A percentile compares a stretch with the other conserved stretches of the same genome.
phyloP scores from a whole-genome alignment of 2,329 filamentous ascomycete species.

The Aureobasidium melanogenum region DNA sequence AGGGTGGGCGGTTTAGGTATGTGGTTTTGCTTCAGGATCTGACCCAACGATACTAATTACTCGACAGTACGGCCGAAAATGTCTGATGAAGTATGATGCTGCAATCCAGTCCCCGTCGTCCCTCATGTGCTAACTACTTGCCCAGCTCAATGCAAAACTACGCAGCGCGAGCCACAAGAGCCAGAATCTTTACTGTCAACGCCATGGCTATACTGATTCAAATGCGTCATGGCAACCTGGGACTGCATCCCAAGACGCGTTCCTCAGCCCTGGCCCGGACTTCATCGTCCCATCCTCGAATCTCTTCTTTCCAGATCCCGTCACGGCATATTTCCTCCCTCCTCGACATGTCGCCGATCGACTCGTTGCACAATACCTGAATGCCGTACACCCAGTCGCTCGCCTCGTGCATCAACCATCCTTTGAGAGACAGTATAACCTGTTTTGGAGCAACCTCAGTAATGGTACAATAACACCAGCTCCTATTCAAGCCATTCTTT shows the following conservation, averaged over 20 bases:
- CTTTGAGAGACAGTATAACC: constrained; percentile 55
- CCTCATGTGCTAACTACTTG: not conserved
- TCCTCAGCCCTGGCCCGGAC: constrained; percentile 54
- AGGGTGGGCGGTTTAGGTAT: constrained; percentile 56
- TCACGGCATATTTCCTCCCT: constrained; percentile 51
- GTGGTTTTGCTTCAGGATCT: not conserved
- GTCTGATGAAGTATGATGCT: constrained; percentile 53
- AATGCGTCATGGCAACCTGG: constrained; percentile 1
- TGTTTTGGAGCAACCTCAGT: constrained; percentile 56
- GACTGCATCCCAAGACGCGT: constrained; percentile 28
- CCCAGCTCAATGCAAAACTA: constrained; percentile 4
- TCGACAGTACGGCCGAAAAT: constrained; percentile 55
- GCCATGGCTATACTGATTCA: not conserved
- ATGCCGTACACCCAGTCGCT: constrained; percentile 58
- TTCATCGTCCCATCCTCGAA: constrained; percentile 61
- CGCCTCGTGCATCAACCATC: constrained; percentile 59
- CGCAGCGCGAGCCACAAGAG: not conserved
- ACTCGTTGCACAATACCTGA: constrained; percentile 59
- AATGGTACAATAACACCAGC: constrained; percentile 52
- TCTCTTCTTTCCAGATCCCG: constrained; percentile 53
- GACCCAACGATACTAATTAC: not conserved
- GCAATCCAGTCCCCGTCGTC: not conserved
- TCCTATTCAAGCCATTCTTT: constrained; percentile 60
- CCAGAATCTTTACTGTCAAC: not conserved
- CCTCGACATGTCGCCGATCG: constrained; percentile 48